Base-by-base conservation (phyloP, 202 grass and related monocot species). In the Brachypodium distachyon region DNA sequence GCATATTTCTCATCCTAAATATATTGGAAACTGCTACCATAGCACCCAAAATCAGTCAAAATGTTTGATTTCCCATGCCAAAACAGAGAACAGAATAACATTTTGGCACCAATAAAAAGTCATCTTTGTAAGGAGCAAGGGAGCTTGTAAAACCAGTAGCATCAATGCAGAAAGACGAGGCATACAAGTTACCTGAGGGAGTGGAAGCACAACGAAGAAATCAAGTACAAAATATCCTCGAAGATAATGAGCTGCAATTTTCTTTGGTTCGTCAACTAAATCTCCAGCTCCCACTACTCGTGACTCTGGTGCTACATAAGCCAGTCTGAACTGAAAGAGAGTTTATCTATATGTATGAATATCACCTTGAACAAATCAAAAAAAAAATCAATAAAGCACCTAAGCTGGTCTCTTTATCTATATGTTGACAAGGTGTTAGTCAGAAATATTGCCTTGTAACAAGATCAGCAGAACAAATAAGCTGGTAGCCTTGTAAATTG, bases 251-350 rank as follows among this genome's bases (percentile, higher is more conserved):
- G 81, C 62, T 79, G 84, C 94, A 84, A 97, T 89, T 94, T 94
- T 94, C 68, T 69, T 92, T 70, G 89, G 94, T 18, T 92, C 78
- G 6, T 90, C 84, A 77, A 97, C 94, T 79, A 97, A 80, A 81
- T 97, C 94, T 74, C 94, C 89, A 61, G 91, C 88, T 61, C 94
- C 91, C 42, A 97, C 88, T 54, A 94, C 94, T 75, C 91, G 89
- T 28, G 94, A 94, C 68, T 97, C 91, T 41, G 94, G 94, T 59
- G 91, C 91, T 76, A 97, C 86, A 90, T 94, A 97, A 76, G 94
- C 91, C 66, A 97, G 36, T 70, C 94, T 90, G 84, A 97, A 97
- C 94, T 97, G 88, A 81, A 83, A 93, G 41, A 79, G 42, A 42
- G 33, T 63, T 66, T 46, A 28, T 54, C 12, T 21, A 74, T 82